Percentiles rank a stretch among this genome's conserved stretches.
Conservation (phyloP, 176 grass and related monocot genomes). For the Ampelocalamus luodianensis region DNA sequence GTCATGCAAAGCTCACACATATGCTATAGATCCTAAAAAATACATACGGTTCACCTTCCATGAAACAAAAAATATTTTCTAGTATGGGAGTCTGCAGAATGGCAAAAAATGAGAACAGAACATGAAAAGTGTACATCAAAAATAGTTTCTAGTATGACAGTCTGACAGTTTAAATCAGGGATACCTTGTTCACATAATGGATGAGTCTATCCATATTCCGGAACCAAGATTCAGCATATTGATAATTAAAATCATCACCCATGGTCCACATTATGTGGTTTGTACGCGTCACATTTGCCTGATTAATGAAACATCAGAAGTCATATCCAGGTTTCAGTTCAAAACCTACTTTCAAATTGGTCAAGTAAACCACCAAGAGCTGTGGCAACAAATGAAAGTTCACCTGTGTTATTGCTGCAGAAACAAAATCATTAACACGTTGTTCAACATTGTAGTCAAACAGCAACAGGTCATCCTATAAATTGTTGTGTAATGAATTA, state of each 20-base stretch:
- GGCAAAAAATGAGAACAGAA: not conserved
- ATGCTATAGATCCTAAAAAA: not conserved
- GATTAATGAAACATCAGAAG: conserved; percentile 38
- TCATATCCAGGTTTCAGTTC: conserved; percentile 34
- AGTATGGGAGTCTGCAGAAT: not conserved
- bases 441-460: conserved; percentile 88
- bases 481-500: conserved; percentile 33
- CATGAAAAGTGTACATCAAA: not conserved
- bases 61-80: not conserved
- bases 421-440: conserved; percentile 86
- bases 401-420: conserved; percentile 85
- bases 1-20: conserved; percentile 14
- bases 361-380: conserved; percentile 18
- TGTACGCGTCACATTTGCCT: conserved; percentile 86
- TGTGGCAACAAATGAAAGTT: conserved; percentile 24
- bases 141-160: not conserved
- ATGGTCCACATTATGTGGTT: conserved; percentile 99
- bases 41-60: not conserved
- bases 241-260: conserved; percentile 93
- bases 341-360: conserved; percentile 27
- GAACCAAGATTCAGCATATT: conserved; percentile 97
- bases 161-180: conserved; percentile 8
- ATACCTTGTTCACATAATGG: conserved; percentile 92
- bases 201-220: conserved; percentile 94
- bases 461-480: conserved; percentile 77